Conservation (phyloP, 2,329 filamentous ascomycete genomes). For the Cryphonectria nitschkei region DNA sequence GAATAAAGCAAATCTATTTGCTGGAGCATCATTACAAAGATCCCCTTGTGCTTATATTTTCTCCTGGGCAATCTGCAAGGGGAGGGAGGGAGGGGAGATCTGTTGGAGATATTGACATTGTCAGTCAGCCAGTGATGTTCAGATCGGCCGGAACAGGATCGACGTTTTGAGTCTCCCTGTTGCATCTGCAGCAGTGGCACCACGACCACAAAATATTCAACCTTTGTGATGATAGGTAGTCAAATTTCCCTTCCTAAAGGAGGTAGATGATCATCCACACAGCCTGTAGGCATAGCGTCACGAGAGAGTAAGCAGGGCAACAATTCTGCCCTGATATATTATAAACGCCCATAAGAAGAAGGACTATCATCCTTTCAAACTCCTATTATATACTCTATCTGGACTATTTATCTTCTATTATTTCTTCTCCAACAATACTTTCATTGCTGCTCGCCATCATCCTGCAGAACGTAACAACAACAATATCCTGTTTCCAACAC, state of each 20-base stretch:
- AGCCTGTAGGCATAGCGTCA: not conserved
- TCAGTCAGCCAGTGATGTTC: not conserved
- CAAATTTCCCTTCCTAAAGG: not conserved
- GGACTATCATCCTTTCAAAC: not conserved
- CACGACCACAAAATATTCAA: not conserved
- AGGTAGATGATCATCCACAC: not conserved
- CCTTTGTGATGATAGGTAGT: not conserved
- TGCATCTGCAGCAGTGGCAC: not conserved
- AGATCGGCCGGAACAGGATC: not conserved
- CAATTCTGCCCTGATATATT: not conserved
- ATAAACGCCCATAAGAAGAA: not conserved
- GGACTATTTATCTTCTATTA: not conserved
- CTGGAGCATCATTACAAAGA: not conserved
- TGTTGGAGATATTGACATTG: not conserved
- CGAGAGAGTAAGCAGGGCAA: not conserved
- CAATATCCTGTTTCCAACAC: not conserved
- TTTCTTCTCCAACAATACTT: not conserved
- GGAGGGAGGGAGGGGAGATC: not conserved
- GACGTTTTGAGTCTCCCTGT: not conserved
- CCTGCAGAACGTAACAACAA: not conserved
- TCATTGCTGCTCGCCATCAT: not conserved
- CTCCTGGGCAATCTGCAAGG: no score
- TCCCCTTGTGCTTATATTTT: not conserved
- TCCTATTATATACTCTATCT: not conserved
- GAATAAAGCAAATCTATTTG: conserved; percentile 7